A percentile compares a stretch with the other conserved stretches of the same genome.
Conservation (phyloP, 495 filamentous ascomycete species). For the Mytilinidion resinicola region DNA sequence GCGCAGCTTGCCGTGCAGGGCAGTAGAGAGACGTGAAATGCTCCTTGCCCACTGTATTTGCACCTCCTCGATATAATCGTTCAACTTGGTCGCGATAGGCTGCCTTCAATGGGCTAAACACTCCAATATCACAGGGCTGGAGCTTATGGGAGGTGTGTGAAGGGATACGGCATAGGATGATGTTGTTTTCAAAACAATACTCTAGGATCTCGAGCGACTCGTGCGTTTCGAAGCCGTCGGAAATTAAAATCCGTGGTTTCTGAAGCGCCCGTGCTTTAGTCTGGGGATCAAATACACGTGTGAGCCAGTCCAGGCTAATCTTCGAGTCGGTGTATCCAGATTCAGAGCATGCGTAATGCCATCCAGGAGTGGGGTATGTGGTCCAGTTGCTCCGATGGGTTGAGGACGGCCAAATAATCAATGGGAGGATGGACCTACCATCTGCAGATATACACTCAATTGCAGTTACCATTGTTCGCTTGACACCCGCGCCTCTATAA, state of each 20-base stretch:
- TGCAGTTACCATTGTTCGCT: slow-evolving; percentile 31
- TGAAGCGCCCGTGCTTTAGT: background rate
- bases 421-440: slow-evolving; percentile 27
- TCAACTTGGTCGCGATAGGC: slow-evolving; percentile 6
- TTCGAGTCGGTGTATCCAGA: slow-evolving; percentile 33
- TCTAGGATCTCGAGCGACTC: slow-evolving; percentile 6
- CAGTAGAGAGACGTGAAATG: slow-evolving; percentile 19
- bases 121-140: slow-evolving; percentile 1
- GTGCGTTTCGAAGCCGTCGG: slow-evolving; percentile 1
- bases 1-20: slow-evolving; percentile 8
- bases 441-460: slow-evolving; percentile 34
- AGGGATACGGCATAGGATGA: slow-evolving; percentile 9
- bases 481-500: too few species aligned
- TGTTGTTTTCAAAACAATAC: slow-evolving; percentile 10
- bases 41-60: too few species aligned
- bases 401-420: slow-evolving; percentile 38
- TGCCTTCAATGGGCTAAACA: slow-evolving; percentile 10
- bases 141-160: slow-evolving; percentile 8
- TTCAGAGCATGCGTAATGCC: slow-evolving; percentile 31
- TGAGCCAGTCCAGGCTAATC: slow-evolving; percentile 24
- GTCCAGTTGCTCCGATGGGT: too few species aligned
- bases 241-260: slow-evolving; percentile 2
- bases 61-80: slow-evolving; percentile 5
- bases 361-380: slow-evolving; percentile 17
- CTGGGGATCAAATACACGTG: slow-evolving; percentile 1